Conservation (phyloP, 441 rosid species). For the Cnidoscolus chayamansa region DNA sequence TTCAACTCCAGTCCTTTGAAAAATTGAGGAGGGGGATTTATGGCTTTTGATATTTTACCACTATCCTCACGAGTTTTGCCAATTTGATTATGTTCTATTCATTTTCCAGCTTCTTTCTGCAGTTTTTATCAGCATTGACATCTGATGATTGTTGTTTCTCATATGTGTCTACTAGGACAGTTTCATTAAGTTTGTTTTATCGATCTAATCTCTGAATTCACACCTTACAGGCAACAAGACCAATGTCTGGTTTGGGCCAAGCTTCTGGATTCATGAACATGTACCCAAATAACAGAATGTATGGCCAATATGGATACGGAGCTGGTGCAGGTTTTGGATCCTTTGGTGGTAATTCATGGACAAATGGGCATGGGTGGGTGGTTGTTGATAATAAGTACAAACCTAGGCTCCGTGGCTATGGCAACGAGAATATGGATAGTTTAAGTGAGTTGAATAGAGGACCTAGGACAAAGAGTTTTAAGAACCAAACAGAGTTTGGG, state of each 20-base stretch:
- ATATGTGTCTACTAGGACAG: neutral
- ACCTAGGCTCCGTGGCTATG: conserved; percentile 56
- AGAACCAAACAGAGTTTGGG: conserved; percentile 46
- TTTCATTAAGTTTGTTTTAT: conserved; percentile 8
- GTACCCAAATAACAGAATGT: conserved; percentile 60
- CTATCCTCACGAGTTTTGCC: neutral
- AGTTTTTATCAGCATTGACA: neutral
- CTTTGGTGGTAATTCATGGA: conserved; percentile 51
- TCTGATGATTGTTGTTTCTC: conserved; percentile 8
- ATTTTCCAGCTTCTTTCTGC: neutral
- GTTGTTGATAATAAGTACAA: conserved; percentile 58
- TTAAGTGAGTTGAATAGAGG: conserved; percentile 89
- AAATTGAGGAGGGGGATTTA: neutral
- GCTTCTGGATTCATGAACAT: conserved; percentile 51
- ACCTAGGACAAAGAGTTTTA: conserved; percentile 72
- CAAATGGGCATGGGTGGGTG: conserved; percentile 67
- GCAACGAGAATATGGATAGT: conserved; percentile 68
- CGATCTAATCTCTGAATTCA: conserved; percentile 39
- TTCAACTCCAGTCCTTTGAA: neutral
- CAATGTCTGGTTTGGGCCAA: conserved; percentile 51
- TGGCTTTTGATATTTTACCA: neutral
- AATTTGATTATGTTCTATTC: neutral
- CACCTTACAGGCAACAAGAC: conserved; percentile 47
- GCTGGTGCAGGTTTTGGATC: conserved; percentile 61
- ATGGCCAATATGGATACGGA: conserved; percentile 63